Evolutionary conservation across 2,329 filamentous ascomycete species (phyloP), one percentile per base, ranked within the genome.

Genomic region (Colletotrichum tropicale): DNA sequence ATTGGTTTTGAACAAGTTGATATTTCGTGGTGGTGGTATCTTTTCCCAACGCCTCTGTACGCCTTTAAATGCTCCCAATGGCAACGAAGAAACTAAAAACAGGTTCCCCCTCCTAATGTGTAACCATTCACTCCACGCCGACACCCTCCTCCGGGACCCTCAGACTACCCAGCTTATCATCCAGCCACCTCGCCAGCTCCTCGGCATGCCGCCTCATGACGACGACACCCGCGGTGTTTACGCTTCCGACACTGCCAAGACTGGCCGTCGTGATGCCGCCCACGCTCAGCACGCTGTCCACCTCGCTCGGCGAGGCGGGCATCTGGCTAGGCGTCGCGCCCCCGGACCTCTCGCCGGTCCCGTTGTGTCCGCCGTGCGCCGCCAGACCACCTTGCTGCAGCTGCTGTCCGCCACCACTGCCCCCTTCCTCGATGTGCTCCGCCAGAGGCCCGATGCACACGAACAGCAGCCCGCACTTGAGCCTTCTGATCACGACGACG

Each of bases 381-480:
- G 43, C n/a, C 43, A 52, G 43, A 52, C 43, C 43, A 24, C 43
- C 43, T 10, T n/a, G 70, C 12, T 77, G 77, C 36, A 78, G 77
- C 16, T 76, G 71, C 56, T 79, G 77, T 4, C 77, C 58, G 64
- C 43, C 60, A 6, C 62, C n/a, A 21, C 71, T 3, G 15, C 48
- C 12, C 3, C 38, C 75, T 15, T 77, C 70, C 56, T 79, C 81
- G 12, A 73, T 73, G 7, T 66, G 48, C 62, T 82, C 80, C 71
- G 83, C 79, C 5, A 86, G 80, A 2, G 89, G 86, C 0, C 91
- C 91, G 55, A 93, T 87, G 78, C 90, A 92, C 62, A 93, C 89
- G 77, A 93, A 91, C 48, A 93, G 85, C 61, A 93, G 86, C 21
- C 91, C 91, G 81, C 91, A 93, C 55, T 85, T 86, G 36, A 93